Evolutionary conservation across 495 filamentous ascomycete genomes (phyloP).

Genomic region (Tuber brumale): DNA sequence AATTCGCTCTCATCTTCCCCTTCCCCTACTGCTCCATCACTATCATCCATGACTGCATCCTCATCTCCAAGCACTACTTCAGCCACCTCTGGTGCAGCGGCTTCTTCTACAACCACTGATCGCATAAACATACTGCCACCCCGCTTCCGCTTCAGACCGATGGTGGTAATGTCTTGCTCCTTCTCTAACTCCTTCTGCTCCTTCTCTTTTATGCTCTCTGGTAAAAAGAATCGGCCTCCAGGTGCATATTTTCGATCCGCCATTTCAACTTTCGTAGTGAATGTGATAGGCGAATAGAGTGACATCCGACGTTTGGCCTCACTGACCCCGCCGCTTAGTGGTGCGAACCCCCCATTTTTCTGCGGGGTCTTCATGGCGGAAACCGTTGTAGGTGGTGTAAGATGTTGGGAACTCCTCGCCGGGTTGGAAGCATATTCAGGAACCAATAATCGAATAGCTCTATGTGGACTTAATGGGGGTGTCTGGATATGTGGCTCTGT

Average conservation of each 20-base stretch:
- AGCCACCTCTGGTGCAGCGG: constrained; percentile 21
- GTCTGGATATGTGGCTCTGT: constrained; percentile 36
- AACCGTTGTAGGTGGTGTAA: constrained; percentile 37
- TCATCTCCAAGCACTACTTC: constrained; percentile 25
- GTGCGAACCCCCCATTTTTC: constrained; percentile 18
- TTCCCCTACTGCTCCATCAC: constrained; percentile 27
- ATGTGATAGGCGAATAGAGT: constrained; percentile 39
- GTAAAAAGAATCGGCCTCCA: constrained; percentile 40
- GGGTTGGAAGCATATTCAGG: constrained; percentile 36
- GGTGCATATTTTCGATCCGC: constrained; percentile 40
- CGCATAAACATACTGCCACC: constrained; percentile 23
- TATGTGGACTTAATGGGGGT: constrained; percentile 38
- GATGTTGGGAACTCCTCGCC: constrained; percentile 26
- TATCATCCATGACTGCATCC: constrained; percentile 34
- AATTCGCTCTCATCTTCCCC: constrained; percentile 35
- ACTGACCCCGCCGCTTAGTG: constrained; percentile 16
- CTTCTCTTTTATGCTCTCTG: constrained; percentile 36
- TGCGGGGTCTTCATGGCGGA: constrained; percentile 29
- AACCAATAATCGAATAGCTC: constrained; percentile 37
- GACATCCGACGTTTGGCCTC: constrained; percentile 36
- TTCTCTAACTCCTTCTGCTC: constrained; percentile 33
- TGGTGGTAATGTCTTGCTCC: constrained; percentile 19
- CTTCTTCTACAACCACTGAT: constrained; percentile 25
- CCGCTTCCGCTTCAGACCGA: constrained; percentile 30
- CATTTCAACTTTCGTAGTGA: constrained; percentile 39